Conservation (phyloP, 305 asterid species). For the Solanum aculeatissimum region DNA sequence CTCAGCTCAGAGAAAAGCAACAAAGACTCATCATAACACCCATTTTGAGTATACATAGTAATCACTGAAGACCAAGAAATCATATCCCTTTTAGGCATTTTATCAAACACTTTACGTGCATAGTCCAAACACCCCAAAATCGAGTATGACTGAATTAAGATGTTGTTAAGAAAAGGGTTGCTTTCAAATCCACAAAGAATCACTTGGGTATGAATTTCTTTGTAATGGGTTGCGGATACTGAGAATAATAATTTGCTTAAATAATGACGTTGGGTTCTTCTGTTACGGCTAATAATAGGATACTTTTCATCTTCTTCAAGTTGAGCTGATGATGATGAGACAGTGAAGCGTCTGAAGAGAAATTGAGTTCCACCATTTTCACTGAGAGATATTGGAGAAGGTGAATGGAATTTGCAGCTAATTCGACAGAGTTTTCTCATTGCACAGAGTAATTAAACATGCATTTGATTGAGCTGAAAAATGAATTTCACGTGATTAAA, state of each 20-base stretch:
- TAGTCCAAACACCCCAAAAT: conserved; percentile 1
- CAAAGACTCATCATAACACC: conserved; percentile 18
- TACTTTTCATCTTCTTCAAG: not conserved
- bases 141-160: conserved; percentile 20
- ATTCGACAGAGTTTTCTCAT: not conserved
- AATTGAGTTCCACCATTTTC: not conserved
- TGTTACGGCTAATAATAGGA: not conserved
- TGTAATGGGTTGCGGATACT: conserved; percentile 3
- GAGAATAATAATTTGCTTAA: conserved; percentile 27
- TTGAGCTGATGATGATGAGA: not conserved
- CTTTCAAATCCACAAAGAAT: conserved; percentile 22
- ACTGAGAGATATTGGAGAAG: too few relatives aligned
- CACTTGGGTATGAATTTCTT: conserved; percentile 24
- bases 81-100: conserved; percentile 30
- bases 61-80: conserved; percentile 39
- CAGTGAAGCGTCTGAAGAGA: not conserved
- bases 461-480: not conserved
- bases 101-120: conserved; percentile 26
- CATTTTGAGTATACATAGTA: conserved; percentile 17
- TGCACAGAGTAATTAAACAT: not conserved
- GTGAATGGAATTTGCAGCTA: not conserved
- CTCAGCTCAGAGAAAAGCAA: conserved; percentile 19
- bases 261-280: conserved; percentile 25
- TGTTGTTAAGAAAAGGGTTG: conserved; percentile 24
- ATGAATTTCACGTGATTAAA: too few relatives aligned